A percentile compares a stretch with the other conserved stretches of the same genome.
Conservation (phyloP, 2,329 filamentous ascomycete species). For the Reticulascus tulasneorum region DNA sequence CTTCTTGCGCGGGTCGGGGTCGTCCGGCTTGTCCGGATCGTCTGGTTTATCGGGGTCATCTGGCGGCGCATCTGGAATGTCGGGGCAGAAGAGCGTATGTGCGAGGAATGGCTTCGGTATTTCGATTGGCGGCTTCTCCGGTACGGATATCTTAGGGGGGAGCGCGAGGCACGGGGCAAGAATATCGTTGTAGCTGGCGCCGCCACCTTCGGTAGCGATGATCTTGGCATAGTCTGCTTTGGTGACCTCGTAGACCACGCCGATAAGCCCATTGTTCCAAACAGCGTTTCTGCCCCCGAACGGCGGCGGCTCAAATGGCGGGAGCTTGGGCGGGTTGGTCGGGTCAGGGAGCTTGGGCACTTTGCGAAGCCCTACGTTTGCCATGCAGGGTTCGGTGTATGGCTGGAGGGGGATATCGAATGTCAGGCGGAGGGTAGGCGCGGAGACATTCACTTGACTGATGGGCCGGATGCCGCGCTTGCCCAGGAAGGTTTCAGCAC, state of each 20-base stretch:
- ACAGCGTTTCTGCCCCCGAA: slow-evolving; percentile 4
- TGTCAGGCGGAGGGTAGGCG: slow-evolving; percentile 71
- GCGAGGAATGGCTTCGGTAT: slow-evolving; percentile 68
- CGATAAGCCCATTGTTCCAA: slow-evolving; percentile 82
- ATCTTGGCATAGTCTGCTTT: slow-evolving; percentile 77
- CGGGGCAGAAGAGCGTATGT: slow-evolving; percentile 76
- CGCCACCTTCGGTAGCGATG: slow-evolving; percentile 86
- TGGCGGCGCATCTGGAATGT: slow-evolving; percentile 30
- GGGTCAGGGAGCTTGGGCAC: slow-evolving; percentile 36
- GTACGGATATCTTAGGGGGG: slow-evolving; percentile 54
- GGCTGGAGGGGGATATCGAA: slow-evolving; percentile 86
- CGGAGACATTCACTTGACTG: slow-evolving; percentile 75
- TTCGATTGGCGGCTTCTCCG: slow-evolving; percentile 54
- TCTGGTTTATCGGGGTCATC: slow-evolving; percentile 18
- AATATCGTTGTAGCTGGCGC: slow-evolving; percentile 79
- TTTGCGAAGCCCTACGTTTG: slow-evolving; percentile 67
- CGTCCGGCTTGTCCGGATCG: slow-evolving; percentile 5
- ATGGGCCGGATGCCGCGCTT: slow-evolving; percentile 75
- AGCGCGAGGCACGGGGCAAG: slow-evolving; percentile 74
- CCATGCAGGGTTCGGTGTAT: slow-evolving; percentile 89
- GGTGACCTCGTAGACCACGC: slow-evolving; percentile 94
- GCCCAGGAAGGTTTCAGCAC: slow-evolving; percentile 73
- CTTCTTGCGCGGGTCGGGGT: slow-evolving; percentile 24
- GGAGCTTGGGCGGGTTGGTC: slow-evolving; percentile 24
- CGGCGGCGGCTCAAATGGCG: slow-evolving; percentile 18